phyloP scores from a whole-genome alignment of 345 rosid species.

The Rhodamnia argentea region DNA sequence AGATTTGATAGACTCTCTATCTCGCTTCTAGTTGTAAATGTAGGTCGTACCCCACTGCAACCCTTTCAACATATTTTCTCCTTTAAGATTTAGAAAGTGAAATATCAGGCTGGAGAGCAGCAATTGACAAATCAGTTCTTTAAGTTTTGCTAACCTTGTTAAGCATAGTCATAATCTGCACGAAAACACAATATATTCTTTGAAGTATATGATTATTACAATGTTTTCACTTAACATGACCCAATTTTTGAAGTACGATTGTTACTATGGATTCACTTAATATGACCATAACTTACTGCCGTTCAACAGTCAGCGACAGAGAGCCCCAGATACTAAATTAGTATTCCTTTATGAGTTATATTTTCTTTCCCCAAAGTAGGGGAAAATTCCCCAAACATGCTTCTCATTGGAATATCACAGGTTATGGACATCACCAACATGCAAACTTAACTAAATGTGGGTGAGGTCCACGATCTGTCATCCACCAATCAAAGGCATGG shows the following conservation, averaged over 20 bases:
- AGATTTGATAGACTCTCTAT: background rate
- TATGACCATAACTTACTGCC: background rate
- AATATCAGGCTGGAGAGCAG: background rate
- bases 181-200: background rate
- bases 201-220: background rate
- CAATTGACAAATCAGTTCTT: background rate
- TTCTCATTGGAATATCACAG: background rate
- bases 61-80: background rate
- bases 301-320: background rate
- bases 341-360: background rate
- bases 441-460: background rate
- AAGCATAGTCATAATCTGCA: background rate
- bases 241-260: background rate
- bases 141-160: background rate
- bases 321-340: background rate
- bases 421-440: background rate
- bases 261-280: background rate
- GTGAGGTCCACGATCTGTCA: background rate
- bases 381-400: background rate
- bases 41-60: background rate
- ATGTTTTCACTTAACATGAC: background rate
- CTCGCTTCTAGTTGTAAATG: background rate
- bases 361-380: background rate
- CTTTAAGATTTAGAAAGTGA: background rate
- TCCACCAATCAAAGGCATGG: background rate